Base-by-base conservation (phyloP, 495 filamentous ascomycete species). In the Penicillium robsamsonii region DNA sequence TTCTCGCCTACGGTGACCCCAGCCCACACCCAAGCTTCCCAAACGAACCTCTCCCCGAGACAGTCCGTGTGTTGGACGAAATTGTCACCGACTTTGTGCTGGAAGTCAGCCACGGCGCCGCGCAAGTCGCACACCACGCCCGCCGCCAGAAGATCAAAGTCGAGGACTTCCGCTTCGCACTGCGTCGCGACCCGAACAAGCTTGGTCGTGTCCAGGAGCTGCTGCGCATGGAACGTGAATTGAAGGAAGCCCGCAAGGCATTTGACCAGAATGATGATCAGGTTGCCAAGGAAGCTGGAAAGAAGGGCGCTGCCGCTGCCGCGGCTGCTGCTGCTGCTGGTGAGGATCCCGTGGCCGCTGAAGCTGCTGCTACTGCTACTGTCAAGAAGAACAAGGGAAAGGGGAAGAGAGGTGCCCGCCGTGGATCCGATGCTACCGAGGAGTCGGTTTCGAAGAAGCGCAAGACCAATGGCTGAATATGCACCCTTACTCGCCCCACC, bases 91-190 rank as follows among this genome's bases (percentile, higher is more conserved):
- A 97, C 70, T 93, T 90, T 73, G 83, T 92, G 54, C 84, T 94
- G 55, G 90, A 92, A 69, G 81, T 94, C 55, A 92, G 88, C 77
- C 94, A 96, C 78, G 87, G 88, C 50, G 93, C 94, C 5, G 86
- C 89, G 25, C 82, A 87, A 22, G 84, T 84, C 60, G 94, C 94
- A 1, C 84, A 87, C 63, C 85, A 94, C 70, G 83, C 87, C 3
- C 85, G 90, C 4, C 85, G 94, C 7, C 88, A 93, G 64, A 98
- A 98, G 74, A 89, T 97, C 75, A 98, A 98, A 67, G 88, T 96
- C 54, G 94, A 98, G 60, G 94, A 98, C 70, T 96, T 97, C 78
- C 89, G 92, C 65, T 97, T 94, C 65, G 89, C 89, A 30, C 83
- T 97, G 50, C 84, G 95, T 31, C 83, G 86, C 33, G 94, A 97